These are phyloP conservation scores for Notholithocarpus densiflorus DNA, from an alignment of 306 rosid species.

Conservation along the genomic window DNA sequence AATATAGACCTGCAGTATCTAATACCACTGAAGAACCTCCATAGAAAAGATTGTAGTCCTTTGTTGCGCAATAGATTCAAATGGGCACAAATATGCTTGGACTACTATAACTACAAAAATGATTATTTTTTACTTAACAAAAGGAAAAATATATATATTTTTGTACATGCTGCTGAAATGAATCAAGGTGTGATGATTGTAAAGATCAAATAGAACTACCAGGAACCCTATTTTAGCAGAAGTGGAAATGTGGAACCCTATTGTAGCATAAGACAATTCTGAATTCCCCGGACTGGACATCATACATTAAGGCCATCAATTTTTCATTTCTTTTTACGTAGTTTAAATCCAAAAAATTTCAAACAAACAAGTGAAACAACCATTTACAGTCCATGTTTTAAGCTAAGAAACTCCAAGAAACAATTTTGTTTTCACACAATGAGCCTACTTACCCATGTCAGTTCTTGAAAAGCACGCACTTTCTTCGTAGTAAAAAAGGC, in stretches of 20 bases:
- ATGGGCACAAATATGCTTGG: too few species aligned
- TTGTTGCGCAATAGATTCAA: too few species aligned
- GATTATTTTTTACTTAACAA: too few species aligned
- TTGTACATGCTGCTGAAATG: too few species aligned
- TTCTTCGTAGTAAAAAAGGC: constrained; percentile 77
- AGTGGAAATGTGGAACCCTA: background rate
- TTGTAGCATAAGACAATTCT: background rate
- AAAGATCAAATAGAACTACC: background rate
- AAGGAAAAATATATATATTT: rapidly evolving
- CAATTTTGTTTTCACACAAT: constrained; percentile 4
- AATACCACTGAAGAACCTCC: too few species aligned
- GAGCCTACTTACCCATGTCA: constrained; percentile 75
- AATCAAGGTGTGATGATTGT: too few species aligned
- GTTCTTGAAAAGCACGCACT: constrained; percentile 73
- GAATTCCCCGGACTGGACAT: background rate
- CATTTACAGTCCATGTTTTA: constrained; percentile 8
- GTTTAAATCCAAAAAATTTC: background rate
- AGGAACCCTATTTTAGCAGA: background rate
- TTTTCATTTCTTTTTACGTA: background rate
- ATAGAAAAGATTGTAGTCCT: too few species aligned
- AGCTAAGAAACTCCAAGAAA: constrained; percentile 5
- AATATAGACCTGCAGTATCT: too few species aligned
- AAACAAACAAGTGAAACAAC: background rate
- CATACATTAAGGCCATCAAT: background rate
- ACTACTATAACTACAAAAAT: too few species aligned